These are phyloP conservation scores for Phytophthora sansomeana DNA, from an alignment of 352 stramenopile species.

Conservation along the genomic window DNA sequence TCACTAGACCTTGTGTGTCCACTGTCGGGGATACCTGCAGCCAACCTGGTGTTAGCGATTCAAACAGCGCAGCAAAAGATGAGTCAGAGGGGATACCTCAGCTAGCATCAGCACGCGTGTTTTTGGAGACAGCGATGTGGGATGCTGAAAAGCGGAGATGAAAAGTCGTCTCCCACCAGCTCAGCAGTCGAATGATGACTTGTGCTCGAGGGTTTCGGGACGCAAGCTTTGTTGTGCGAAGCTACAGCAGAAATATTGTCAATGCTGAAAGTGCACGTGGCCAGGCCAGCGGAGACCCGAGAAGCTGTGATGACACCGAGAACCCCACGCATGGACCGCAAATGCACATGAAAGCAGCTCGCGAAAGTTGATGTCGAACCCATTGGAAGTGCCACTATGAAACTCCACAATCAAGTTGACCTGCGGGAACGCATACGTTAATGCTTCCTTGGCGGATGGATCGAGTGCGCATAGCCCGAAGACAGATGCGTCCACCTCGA, in stretches of 20 bases:
- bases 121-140: constrained; percentile 5
- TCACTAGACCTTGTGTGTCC: neutral
- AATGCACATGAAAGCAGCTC: constrained; percentile 23
- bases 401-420: neutral
- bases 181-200: constrained; percentile 6
- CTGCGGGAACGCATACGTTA: no score
- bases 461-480: no score
- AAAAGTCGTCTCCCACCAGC: constrained; percentile 15
- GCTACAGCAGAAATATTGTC: constrained; percentile 29
- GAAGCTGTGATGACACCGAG: no score
- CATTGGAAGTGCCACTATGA: neutral
- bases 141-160: constrained; percentile 17
- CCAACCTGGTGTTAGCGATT: constrained; percentile 6
- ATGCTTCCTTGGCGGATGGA: no score
- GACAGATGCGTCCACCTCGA: no score
- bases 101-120: no score
- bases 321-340: constrained; percentile 5
- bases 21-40: constrained; percentile 5
- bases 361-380: constrained; percentile 42
- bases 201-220: constrained; percentile 22
- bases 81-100: no score
- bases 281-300: no score
- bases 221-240: constrained; percentile 17
- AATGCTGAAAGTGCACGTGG: constrained; percentile 32
- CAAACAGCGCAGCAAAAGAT: no score